phyloP scores from a whole-genome alignment of 2,329 filamentous ascomycete species.

The Clathrospora elynae region DNA sequence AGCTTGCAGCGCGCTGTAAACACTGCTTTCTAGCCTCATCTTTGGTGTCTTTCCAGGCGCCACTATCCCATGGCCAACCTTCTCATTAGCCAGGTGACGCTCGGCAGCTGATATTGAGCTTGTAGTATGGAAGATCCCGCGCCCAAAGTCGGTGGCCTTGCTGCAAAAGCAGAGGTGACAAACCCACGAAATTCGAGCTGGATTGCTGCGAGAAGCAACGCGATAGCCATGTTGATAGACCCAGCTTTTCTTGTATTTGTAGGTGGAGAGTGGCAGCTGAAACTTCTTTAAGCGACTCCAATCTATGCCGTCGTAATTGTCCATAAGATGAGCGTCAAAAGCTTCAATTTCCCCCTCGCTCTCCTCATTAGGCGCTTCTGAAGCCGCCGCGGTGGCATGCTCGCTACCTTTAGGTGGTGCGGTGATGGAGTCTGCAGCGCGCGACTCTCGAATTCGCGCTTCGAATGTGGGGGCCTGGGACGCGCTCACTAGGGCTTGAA shows the following conservation, averaged over 20 bases:
- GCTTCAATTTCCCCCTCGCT: background rate
- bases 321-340: background rate
- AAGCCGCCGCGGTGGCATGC: constrained; percentile 1
- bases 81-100: background rate
- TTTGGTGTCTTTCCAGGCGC: too few relatives aligned
- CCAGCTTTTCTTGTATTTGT: constrained; percentile 8
- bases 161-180: background rate
- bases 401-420: constrained; percentile 3
- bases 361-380: background rate
- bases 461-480: constrained; percentile 3
- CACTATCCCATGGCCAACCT: background rate
- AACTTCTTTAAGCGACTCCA: constrained; percentile 8
- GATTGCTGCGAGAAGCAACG: background rate
- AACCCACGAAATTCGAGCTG: background rate
- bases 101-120: background rate
- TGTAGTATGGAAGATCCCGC: background rate
- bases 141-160: constrained; percentile 1
- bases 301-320: constrained; percentile 5
- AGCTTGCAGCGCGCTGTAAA: too few relatives aligned
- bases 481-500: constrained; percentile 1
- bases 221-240: constrained; percentile 4
- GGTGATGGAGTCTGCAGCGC: constrained; percentile 1
- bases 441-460: constrained; percentile 5
- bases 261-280: background rate
- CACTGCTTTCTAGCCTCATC: too few relatives aligned